Percentiles rank a stretch among this genome's conserved stretches.
phyloP scores from a whole-genome alignment of 257 asterid genomes.

The Solanum bukasovii region DNA sequence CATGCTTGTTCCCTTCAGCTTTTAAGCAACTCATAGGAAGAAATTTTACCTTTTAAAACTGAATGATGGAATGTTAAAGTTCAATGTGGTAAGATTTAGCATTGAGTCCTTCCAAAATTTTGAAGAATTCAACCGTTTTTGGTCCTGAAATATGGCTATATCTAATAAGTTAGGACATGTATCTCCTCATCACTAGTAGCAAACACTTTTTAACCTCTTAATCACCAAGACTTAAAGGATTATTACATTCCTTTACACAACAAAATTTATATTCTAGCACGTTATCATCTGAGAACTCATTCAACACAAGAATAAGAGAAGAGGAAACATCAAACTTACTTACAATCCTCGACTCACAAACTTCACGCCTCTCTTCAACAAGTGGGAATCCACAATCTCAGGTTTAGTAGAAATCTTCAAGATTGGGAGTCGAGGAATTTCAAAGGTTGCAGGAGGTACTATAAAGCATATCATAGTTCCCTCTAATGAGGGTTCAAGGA shows the following conservation, averaged over 20 bases:
- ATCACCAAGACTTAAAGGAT: not conserved
- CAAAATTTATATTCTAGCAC: not conserved
- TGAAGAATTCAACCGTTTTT: not conserved
- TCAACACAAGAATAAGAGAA: not conserved
- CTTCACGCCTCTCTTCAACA: not conserved
- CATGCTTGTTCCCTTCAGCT: not conserved
- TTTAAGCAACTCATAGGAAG: not conserved
- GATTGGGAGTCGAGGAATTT: not conserved
- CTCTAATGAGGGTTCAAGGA: not conserved
- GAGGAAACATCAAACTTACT: not conserved
- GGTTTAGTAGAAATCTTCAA: not conserved
- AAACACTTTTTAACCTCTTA: not conserved
- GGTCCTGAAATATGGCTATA: not conserved
- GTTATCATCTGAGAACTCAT: not conserved
- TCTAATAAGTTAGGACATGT: not conserved
- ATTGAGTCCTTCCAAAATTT: not conserved
- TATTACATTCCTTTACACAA: not conserved
- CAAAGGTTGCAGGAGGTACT: not conserved
- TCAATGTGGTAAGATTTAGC: not conserved
- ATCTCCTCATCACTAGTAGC: not conserved
- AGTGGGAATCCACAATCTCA: not conserved
- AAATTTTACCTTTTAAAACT: not conserved
- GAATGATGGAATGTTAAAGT: not conserved
- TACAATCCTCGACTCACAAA: not conserved
- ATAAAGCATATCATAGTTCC: not conserved